Evolutionary conservation across 2,329 filamentous ascomycete species (phyloP).

Genomic region (Pseudofabraea citricarpa): DNA sequence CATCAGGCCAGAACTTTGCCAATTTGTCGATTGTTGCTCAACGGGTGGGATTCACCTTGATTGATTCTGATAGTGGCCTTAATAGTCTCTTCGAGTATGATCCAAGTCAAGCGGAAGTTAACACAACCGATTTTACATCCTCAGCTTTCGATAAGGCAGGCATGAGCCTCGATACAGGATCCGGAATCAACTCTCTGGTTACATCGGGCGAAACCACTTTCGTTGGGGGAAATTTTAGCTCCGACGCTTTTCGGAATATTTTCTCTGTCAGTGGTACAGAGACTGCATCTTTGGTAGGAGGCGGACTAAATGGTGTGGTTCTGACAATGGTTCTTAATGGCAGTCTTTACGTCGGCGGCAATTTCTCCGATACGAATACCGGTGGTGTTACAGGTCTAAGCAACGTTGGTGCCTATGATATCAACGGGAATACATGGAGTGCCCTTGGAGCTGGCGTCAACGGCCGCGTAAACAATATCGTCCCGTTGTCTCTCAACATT

Average conservation of each 20-base stretch:
- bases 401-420: constrained; percentile 74
- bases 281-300: constrained; percentile 56
- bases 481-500: constrained; percentile 75
- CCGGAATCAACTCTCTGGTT: constrained; percentile 66
- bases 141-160: constrained; percentile 77
- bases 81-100: constrained; percentile 91
- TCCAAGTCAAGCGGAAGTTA: constrained; percentile 54
- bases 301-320: constrained; percentile 79
- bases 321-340: constrained; percentile 63
- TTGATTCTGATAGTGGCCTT: constrained; percentile 71
- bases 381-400: constrained; percentile 60
- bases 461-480: constrained; percentile 69
- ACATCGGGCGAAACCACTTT: constrained; percentile 62
- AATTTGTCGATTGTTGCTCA: constrained; percentile 83
- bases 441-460: constrained; percentile 82
- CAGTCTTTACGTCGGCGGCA: constrained; percentile 75
- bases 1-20: constrained; percentile 54
- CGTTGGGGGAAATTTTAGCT: constrained; percentile 81
- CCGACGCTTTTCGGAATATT: constrained; percentile 65
- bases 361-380: constrained; percentile 70
- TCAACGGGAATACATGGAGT: constrained; percentile 63
- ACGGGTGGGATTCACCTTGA: constrained; percentile 71
- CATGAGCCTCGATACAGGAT: constrained; percentile 59
- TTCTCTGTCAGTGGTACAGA: constrained; percentile 65
- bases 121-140: constrained; percentile 57